Evolutionary conservation across 768 basidiomycete species (phyloP), one percentile per base, ranked within the genome.

Genomic region (Tylopilus vinaceipallidus): DNA sequence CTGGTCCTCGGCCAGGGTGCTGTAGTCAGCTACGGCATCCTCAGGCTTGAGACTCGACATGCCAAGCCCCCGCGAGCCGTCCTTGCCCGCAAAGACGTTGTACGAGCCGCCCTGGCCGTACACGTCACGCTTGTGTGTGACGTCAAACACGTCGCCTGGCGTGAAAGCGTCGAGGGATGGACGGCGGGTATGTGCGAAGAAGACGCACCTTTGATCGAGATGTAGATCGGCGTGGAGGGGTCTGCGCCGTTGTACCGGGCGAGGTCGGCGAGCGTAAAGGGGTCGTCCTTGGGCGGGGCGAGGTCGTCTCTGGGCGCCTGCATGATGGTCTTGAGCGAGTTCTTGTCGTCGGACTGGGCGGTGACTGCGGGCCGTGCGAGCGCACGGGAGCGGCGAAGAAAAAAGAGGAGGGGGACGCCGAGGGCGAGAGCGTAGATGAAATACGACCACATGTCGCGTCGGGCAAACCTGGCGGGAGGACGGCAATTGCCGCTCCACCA

Each of bases 21-120:
- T 90, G 64, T 91, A 97, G 63, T 99, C 94, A 12, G 92, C 71
- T 2, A 93, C 76, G 10, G 95, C 95, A 62, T 98, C 84, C 67
- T 92, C 87, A 4, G 75, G 70, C 46, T 91, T 89, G 58, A 97
- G 71, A 59, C 90, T 94, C 44, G 91, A 93, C 82, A 84, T 85
- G 36, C 93, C 95, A 7, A 99, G 75, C 0, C 88, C 95, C 55
- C 77, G 82, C 8, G 91, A 95, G 0, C 85, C 95, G 62, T 99
- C 95, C 71, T 90, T 95, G 38, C 94, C 95, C 27, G 94, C 91
- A 66, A 98, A 98, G 19, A 95, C 70, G 56, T 81, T 78, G 69
- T 94, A 92, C 4, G 86, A 82, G 22, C 75, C 73, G 3, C 90
- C 91, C 2, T 79, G 75, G 2, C 95, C 95, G 60, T 99, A 99